Evolutionary conservation across 148 eudicot species (phyloP), one percentile per base, ranked within the genome.

Genomic region (Fagopyrum esculentum): DNA sequence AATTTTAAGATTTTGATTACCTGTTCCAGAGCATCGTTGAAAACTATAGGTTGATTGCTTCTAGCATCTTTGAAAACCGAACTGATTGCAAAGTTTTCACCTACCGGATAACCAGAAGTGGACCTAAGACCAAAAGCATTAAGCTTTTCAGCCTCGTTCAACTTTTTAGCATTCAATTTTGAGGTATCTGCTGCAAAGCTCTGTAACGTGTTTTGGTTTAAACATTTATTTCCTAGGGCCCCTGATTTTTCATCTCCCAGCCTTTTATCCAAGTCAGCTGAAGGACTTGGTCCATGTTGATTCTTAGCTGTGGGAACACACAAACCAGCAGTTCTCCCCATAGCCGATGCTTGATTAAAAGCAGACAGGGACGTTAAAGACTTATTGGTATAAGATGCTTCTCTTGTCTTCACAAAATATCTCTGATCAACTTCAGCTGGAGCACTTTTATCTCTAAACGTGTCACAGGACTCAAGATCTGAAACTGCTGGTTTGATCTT

Each of bases 181-280:
- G 79, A 44, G 75, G 56, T 74, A 46, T 57, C 74, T 19, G 29
- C 74, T 1, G 70, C 56, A 50, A 79, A 81, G 63, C 77, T 81
- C 78, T 63, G 83, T 3, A 73, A 40, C 15, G 79, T 26, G 49
- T 76, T 61, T 71, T 78, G 73, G 43, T 73, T 81, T 45, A 73
- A 76, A 22, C 19, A 71, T 59, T 73, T 82, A 73, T 78, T 72
- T 49, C 45, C 77, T 19, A 74, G 35, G 73, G 44, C 47, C 48
- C 40, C 69, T 54, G 80, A 75, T 63, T 57, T 66, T 72, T 52
- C 78, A 47, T 35, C 69, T 54, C 73, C 73, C n/a, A 70, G 69
- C 79, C 73, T 78, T 70, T 57, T 69, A 64, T 72, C 77, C 44
- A 30, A 60, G 26, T 78, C 47, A 68, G 46, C 16, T 8, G 44